A percentile compares a stretch with the other conserved stretches of the same genome.
phyloP scores from a whole-genome alignment of 306 rosid genomes.

The Lablab purpureus region DNA sequence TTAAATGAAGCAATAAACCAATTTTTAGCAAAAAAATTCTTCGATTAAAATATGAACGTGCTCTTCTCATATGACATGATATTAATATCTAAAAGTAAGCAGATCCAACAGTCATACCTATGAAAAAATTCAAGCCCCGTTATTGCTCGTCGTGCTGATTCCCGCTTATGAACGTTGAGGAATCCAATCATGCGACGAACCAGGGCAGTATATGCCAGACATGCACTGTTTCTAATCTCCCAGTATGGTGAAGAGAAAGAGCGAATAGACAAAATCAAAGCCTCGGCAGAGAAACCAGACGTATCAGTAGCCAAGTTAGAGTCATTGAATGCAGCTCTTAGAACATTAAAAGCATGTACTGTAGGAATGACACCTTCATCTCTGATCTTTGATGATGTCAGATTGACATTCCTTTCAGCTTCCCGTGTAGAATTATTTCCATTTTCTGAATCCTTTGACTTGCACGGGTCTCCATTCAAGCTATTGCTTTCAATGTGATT shows the following conservation, averaged over 20 bases:
- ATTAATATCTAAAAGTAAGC: slow-evolving; percentile 1
- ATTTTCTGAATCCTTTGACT: slow-evolving; percentile 49
- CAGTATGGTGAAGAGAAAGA: slow-evolving; percentile 95
- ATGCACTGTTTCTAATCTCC: slow-evolving; percentile 98
- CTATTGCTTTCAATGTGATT: slow-evolving; percentile 56
- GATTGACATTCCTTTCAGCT: slow-evolving; percentile 54
- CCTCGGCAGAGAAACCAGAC: slow-evolving; percentile 97
- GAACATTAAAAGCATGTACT: slow-evolving; percentile 91
- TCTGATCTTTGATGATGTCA: slow-evolving; percentile 74
- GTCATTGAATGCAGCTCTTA: slow-evolving; percentile 94
- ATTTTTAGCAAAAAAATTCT: neutral
- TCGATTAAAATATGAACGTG: slow-evolving; percentile 11
- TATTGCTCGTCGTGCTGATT: slow-evolving; percentile 85
- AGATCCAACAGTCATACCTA: slow-evolving; percentile 63
- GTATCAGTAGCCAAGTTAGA: slow-evolving; percentile 91
- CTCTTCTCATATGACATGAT: neutral
- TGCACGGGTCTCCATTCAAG: slow-evolving; percentile 50
- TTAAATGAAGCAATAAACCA: neutral
- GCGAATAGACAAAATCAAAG: slow-evolving; percentile 74
- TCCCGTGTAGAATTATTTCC: slow-evolving; percentile 43
- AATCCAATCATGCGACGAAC: slow-evolving; percentile 95
- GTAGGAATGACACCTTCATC: slow-evolving; percentile 98
- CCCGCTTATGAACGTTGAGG: slow-evolving; percentile 92
- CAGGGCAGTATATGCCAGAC: slow-evolving; percentile 93
- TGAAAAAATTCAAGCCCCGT: slow-evolving; percentile 95